Evolutionary conservation across 805 yeast genomes (phyloP).

Genomic region (Kuraishia piskuri): DNA sequence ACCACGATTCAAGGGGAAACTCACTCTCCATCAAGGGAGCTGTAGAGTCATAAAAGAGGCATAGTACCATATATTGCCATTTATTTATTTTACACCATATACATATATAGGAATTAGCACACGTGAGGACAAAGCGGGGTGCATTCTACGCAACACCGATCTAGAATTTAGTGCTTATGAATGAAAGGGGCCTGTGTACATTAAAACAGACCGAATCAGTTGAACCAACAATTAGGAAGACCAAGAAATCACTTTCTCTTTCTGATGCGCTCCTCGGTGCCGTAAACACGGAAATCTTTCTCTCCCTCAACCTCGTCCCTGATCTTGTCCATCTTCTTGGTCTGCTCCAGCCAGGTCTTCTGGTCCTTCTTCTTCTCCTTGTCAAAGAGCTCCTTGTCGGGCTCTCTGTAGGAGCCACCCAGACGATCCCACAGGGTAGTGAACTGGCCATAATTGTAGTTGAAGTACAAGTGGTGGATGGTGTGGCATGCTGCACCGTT

Average conservation of each 20-base stretch:
- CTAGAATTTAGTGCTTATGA: too few relatives aligned
- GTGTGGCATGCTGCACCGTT: slow-evolving; percentile 99
- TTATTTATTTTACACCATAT: too few relatives aligned
- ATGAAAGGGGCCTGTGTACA: too few relatives aligned
- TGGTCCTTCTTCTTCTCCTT: slow-evolving; percentile 46
- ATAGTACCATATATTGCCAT: too few relatives aligned
- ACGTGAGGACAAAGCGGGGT: too few relatives aligned
- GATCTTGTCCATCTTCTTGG: slow-evolving; percentile 67
- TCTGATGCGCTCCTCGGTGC: slow-evolving; percentile 31
- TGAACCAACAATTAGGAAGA: too few relatives aligned
- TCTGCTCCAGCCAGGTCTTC: slow-evolving; percentile 63
- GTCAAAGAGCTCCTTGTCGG: slow-evolving; percentile 80
- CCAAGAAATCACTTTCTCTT: slow-evolving; percentile 15
- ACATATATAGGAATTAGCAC: too few relatives aligned
- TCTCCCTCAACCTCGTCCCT: slow-evolving; percentile 75
- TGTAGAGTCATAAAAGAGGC: too few relatives aligned
- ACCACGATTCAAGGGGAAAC: too few relatives aligned
- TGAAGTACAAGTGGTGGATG: slow-evolving; percentile 92
- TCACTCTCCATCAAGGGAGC: too few relatives aligned
- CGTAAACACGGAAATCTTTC: slow-evolving; percentile 70
- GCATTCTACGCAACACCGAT: too few relatives aligned
- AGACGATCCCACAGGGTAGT: slow-evolving; percentile 97
- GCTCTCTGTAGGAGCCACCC: slow-evolving; percentile 88
- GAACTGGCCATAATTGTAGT: slow-evolving; percentile 97
- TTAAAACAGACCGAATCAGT: too few relatives aligned